Percentiles rank a stretch among this genome's conserved stretches.
Evolutionary conservation across 2,329 filamentous ascomycete genomes (phyloP).

Genomic region (Onygenales sp.): DNA sequence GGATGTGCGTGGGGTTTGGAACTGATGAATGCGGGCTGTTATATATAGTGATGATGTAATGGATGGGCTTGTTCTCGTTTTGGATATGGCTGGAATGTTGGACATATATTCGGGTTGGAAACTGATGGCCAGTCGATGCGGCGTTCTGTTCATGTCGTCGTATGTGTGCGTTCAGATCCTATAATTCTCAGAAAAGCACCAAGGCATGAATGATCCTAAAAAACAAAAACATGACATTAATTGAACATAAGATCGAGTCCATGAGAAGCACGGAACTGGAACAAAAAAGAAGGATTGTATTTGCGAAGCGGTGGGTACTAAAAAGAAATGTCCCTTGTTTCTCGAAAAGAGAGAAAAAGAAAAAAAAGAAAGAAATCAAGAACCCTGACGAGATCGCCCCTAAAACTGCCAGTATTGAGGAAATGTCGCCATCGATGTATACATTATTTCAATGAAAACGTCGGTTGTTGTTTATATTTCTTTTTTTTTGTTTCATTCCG

Average conservation of each 20-base stretch:
- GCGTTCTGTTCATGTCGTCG: too few relatives aligned
- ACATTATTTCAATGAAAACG: slow-evolving; percentile 3
- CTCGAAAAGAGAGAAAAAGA: slow-evolving; percentile 2
- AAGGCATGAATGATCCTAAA: not conserved
- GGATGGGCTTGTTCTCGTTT: too few relatives aligned
- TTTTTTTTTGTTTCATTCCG: not conserved
- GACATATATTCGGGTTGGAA: too few relatives aligned
- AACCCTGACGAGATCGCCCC: not conserved
- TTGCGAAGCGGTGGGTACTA: slow-evolving; percentile 7
- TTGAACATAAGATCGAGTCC: not conserved
- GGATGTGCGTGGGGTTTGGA: not conserved
- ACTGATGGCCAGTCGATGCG: too few relatives aligned
- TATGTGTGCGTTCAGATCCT: too few relatives aligned
- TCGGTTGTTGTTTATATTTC: not conserved
- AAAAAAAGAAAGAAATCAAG: not conserved
- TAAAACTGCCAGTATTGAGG: not conserved
- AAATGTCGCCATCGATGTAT: slow-evolving; percentile 1
- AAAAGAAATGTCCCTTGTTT: slow-evolving; percentile 1
- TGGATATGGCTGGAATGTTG: too few relatives aligned
- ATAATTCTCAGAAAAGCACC: not conserved
- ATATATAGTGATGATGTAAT: too few relatives aligned
- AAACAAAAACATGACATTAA: not conserved
- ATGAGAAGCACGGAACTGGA: not conserved
- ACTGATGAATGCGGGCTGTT: too few relatives aligned
- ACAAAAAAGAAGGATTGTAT: slow-evolving; percentile 5